Evolutionary conservation across 2,329 filamentous ascomycete genomes (phyloP), one percentile per base, ranked within the genome.

Genomic region (Metarhizium guizhouense): DNA sequence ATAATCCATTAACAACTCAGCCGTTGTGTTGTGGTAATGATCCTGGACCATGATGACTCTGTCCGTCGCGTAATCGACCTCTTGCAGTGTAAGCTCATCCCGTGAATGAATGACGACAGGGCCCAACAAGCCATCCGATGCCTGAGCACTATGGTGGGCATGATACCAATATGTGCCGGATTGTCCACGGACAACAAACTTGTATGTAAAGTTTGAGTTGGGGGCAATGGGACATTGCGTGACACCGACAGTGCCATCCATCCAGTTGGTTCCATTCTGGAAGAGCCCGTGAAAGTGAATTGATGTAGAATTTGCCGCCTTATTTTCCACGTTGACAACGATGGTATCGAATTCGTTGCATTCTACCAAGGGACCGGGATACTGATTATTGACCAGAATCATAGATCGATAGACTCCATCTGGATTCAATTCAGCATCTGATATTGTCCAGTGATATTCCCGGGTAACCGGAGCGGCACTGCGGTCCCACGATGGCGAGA

Each of bases 241-340:
- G 5, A 88, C 77, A 40, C 81, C 85, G 0, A 82, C 75, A 1
- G 86, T 80, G 0, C 88, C 88, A 63, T 93, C 88, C 84, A 90
- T 88, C 56, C 78, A 77, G 57, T 83, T 88, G 0, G 86, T 88
- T 11, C 86, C 86, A 61, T 88, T 88, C 65, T 90, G 87, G 64
- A 83, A 90, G 59, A 93, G 77, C 16, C 88, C 88, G 61, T 93
- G 88, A 67, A 88, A 92, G 65, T 93, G 88, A 5, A 92, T 75
- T 42, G 78, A 81, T 8, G 85, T 86, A 13, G 78, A 80, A 60
- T 90, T 87, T 13, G 75, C 73, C 0, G 87, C 81, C 25, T 79
- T 76, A 62, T 93, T 93, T 61, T 82, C 72, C 52, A 90, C 76
- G 36, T 88, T 82, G 47, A 91, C 81, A 3, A 89, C 68, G 8